These are phyloP conservation scores for Avena sativa DNA, from an alignment of 176 grass and related monocot species.

Conservation along the genomic window DNA sequence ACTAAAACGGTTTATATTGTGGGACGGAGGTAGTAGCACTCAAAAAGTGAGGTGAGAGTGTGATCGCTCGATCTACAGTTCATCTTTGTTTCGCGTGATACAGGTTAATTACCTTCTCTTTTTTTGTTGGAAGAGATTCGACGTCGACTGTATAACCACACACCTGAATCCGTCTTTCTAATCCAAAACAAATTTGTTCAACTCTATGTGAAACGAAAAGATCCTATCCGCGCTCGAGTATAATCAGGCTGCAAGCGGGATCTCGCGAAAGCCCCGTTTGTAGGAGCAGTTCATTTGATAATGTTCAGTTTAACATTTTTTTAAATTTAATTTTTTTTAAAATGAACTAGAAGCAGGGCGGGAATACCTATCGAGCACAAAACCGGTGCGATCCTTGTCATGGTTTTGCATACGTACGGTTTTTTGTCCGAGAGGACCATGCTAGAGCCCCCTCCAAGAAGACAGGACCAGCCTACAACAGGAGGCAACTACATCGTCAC, in stretches of 20 bases:
- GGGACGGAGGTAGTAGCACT: too few species aligned
- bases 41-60: not conserved
- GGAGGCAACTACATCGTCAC: not conserved
- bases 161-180: too few species aligned
- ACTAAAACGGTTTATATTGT: too few species aligned
- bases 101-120: not conserved
- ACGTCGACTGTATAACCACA: not conserved
- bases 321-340: too few species aligned
- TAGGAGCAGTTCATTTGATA: too few species aligned
- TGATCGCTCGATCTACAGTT: not conserved
- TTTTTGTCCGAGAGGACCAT: not conserved
- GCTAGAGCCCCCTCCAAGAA: not conserved
- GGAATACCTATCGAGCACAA: not conserved
- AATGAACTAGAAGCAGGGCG: too few species aligned
- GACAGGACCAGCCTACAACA: not conserved
- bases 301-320: too few species aligned
- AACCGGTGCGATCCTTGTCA: not conserved
- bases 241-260: too few species aligned
- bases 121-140: not conserved
- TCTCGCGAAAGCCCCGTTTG: too few species aligned
- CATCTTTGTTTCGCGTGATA: constrained; percentile 11
- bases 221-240: too few species aligned
- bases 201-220: too few species aligned
- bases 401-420: not conserved
- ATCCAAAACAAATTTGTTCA: too few species aligned